These are phyloP conservation scores for Saturnispora ahearnii DNA, from an alignment of 805 yeast genomes.

Conservation along the genomic window DNA sequence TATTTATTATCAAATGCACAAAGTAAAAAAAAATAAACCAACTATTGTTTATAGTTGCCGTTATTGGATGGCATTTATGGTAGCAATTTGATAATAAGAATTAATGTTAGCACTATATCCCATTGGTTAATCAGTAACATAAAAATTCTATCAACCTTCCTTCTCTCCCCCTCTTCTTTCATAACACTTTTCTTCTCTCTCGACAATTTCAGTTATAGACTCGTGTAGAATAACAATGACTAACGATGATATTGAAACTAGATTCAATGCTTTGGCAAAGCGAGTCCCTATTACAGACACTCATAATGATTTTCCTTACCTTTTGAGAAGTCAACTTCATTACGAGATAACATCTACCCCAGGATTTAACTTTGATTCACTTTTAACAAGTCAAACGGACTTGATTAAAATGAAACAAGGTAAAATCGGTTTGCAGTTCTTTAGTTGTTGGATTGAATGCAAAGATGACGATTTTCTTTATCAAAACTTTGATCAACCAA, in stretches of 20 bases:
- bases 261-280: constrained; percentile 15
- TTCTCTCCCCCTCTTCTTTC: neutral
- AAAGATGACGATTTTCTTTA: constrained; percentile 32
- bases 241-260: constrained; percentile 10
- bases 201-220: neutral
- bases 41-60: neutral
- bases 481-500: constrained; percentile 37
- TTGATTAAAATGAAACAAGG: constrained; percentile 35
- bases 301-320: constrained; percentile 46
- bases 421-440: constrained; percentile 41
- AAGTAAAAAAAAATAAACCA: neutral
- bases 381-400: constrained; percentile 38
- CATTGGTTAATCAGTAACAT: no score
- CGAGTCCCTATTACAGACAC: constrained; percentile 38
- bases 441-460: constrained; percentile 41
- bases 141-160: no score
- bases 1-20: neutral
- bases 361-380: constrained; percentile 29
- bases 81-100: no score
- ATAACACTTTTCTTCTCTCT: neutral
- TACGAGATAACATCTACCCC: constrained; percentile 21
- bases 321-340: constrained; percentile 36
- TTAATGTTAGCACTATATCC: no score
- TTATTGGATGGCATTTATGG: neutral
- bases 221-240: constrained; percentile 6